Base-by-base conservation (phyloP, 1,284 basidiomycete species). In the Singerocomus rubriflavus region DNA sequence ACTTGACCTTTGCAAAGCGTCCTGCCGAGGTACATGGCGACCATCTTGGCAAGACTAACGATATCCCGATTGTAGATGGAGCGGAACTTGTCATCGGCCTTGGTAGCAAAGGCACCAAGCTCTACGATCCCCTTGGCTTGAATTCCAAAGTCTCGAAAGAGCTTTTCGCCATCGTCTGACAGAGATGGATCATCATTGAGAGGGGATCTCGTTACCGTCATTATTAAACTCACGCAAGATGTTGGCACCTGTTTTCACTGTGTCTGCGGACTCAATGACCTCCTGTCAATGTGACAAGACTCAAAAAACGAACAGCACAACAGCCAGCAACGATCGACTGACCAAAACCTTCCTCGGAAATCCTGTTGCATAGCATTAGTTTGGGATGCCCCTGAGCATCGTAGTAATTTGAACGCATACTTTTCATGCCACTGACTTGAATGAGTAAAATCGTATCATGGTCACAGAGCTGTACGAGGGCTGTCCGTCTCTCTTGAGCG, bases 91-190 rank as follows among this genome's bases (percentile, higher is more conserved):
- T 70, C 66, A 56, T 85, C 84, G 2, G 75, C 78, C 33, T 71
- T 67, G 4, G 63, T 61, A 2, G 80, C 80, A 13, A 85, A 62
- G 1, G 66, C 68, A 4, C 78, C 79, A 2, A 85, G 78, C 53
- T 85, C 83, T 10, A 84, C 73, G 2, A 84, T 73, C 38, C 74
- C 75, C 21, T 68, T 65, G 8, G 77, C 66, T 31, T 71, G 63
- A 48, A 86, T 72, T n/a, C 79, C 80, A 56, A 75, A 84, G 60
- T 85, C 83, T 21, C 73, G 67, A 55, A 76, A 80, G 4, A 85
- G 71, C 56, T 85, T 85, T 57, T 72, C 70, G 7, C 80, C 84
- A 34, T 86, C 84, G 45, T 77, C 83, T 84, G n/a, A 40, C 30
- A 39, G 7, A 14, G 3, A 33, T 9, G 17, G 1, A 27, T 1